Evolutionary conservation across 2,329 filamentous ascomycete species (phyloP), one percentile per base, ranked within the genome.

Genomic region (Chaetomium globosum): DNA sequence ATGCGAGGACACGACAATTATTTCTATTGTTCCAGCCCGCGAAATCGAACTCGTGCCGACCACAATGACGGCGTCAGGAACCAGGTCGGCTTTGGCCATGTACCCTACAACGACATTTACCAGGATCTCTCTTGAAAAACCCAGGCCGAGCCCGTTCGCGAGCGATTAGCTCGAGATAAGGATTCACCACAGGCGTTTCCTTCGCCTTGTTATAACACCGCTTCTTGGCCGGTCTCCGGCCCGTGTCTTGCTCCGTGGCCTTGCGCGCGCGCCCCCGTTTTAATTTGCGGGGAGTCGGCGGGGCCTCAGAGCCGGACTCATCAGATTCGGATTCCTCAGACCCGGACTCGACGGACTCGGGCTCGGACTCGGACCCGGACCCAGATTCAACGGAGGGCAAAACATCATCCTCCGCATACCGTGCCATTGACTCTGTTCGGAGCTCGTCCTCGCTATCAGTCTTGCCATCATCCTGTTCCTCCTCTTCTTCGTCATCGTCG

Each of bases 171-270:
- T 10, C 13, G 5, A 62, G 28, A 12, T 31, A 59, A 1, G 63
- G 63, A 16, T 62, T 62, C 12, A 19, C 9, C 9, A 65, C 48
- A 0, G 63, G 63, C 31, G 58, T 61, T 56, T 59, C 62, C 39
- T 60, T 61, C 46, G 36, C 28, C 39, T 26, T 59, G 21, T 28
- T 13, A 5, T 48, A 3, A 23, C 23, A 23, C 48, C 7, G 48
- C 48, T 28, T 51, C 23, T 51, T 51, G 48, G n/a, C 43, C 43
- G 43, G 43, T 13, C 43, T 48, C n/a, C 19, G 43, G 19, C 43
- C 13, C 19, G n/a, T 9, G 4, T 19, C 3, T 19, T 21, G n/a
- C 43, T 48, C 6, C 19, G 43, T 8, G 1, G 43, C 16, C 43
- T 48, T 8, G 19, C 19, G 19, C 43, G 19, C n/a, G 19, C 43